Evolutionary conservation across 2,329 filamentous ascomycete species (phyloP).

Genomic region (Fusarium torulosum): DNA sequence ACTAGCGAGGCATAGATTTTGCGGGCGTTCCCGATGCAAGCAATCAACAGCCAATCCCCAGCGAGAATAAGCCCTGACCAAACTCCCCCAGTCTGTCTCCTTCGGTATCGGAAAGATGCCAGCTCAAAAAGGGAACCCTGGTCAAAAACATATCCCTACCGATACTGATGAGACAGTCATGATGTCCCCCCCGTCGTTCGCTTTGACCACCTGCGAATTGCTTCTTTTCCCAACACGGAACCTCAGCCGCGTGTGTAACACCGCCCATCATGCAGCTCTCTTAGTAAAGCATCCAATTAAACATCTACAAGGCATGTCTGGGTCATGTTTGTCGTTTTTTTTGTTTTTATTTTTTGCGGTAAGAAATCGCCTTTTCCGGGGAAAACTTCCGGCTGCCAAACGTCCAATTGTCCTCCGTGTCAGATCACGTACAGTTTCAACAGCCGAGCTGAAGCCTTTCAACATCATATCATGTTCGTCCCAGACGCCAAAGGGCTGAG

Average conservation of each 20-base stretch:
- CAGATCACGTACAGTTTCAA: neutral
- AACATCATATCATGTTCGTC: conserved; percentile 4
- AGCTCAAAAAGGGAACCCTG: neutral
- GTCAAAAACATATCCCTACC: neutral
- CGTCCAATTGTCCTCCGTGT: conserved; percentile 1
- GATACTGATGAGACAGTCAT: too few relatives aligned
- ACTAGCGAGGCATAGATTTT: neutral
- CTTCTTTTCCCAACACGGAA: conserved; percentile 12
- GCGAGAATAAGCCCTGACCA: neutral
- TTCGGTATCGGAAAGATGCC: neutral
- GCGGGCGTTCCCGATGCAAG: conserved; percentile 18
- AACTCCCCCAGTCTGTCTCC: neutral
- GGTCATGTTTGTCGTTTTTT: conserved; percentile 5
- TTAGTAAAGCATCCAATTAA: conserved; percentile 10
- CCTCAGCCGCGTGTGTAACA: conserved; percentile 8
- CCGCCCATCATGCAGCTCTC: conserved; percentile 19
- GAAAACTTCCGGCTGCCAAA: neutral
- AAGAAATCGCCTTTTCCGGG: neutral
- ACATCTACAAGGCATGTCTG: neutral
- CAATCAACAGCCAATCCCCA: conserved; percentile 15
- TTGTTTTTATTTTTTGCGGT: too few relatives aligned
- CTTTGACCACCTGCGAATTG: conserved; percentile 19
- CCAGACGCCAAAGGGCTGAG: conserved; percentile 5
- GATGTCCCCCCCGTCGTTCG: neutral
- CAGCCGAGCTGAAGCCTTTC: conserved; percentile 1